A percentile compares a stretch with the other conserved stretches of the same genome.
Evolutionary conservation across 2,329 filamentous ascomycete genomes (phyloP).

Genomic region (Purpureocillium lavendulum): DNA sequence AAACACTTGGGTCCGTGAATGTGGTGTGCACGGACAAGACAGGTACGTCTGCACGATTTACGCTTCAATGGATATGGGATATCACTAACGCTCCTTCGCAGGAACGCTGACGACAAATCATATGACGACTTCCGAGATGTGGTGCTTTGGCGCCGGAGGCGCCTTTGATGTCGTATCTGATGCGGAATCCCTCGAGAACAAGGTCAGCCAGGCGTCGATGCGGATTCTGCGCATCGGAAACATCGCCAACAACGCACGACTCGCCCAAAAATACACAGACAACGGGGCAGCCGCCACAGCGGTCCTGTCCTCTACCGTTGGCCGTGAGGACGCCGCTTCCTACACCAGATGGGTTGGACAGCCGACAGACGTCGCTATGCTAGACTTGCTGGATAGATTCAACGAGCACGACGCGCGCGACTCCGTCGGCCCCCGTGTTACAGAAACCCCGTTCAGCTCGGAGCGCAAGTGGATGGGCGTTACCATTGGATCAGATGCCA

Average conservation of each 20-base stretch:
- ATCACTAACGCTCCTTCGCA: slow-evolving; percentile 15
- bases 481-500: slow-evolving; percentile 58
- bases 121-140: slow-evolving; percentile 95
- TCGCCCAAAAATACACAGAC: slow-evolving; percentile 65
- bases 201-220: slow-evolving; percentile 65
- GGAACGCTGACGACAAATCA: slow-evolving; percentile 94
- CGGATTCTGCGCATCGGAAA: slow-evolving; percentile 88
- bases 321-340: slow-evolving; percentile 44
- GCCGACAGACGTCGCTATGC: slow-evolving; percentile 93
- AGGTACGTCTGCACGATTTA: slow-evolving; percentile 33
- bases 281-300: slow-evolving; percentile 61
- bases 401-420: slow-evolving; percentile 88
- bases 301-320: slow-evolving; percentile 77
- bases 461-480: slow-evolving; percentile 99
- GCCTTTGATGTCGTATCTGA: slow-evolving; percentile 46
- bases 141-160: slow-evolving; percentile 70
- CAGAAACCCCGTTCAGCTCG: slow-evolving; percentile 92
- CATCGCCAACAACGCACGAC: slow-evolving; percentile 87
- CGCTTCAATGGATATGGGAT: neutral
- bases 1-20: slow-evolving; percentile 96
- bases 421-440: slow-evolving; percentile 70
- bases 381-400: slow-evolving; percentile 86
- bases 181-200: slow-evolving; percentile 42
- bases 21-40: slow-evolving; percentile 99
- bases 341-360: slow-evolving; percentile 94